Evolutionary conservation across 179 eudicot genomes (phyloP).

Genomic region (Heliamphora pulchella): DNA sequence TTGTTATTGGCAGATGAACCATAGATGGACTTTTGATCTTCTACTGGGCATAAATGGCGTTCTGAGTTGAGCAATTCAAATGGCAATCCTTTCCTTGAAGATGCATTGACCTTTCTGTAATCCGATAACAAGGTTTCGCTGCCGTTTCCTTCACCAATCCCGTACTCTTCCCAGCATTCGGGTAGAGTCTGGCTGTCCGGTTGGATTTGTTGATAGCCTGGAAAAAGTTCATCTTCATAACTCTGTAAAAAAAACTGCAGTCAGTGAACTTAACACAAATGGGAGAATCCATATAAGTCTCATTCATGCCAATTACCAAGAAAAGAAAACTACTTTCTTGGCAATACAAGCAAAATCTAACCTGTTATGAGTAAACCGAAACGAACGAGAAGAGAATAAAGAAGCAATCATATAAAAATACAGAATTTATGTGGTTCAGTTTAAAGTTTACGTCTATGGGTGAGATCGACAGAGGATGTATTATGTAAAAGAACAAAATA

Average conservation of each 20-base stretch:
- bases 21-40: conserved; percentile 49
- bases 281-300: too few relatives aligned
- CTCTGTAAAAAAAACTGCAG: conserved; percentile 35
- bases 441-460: too few relatives aligned
- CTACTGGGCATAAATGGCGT: conserved; percentile 36
- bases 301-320: too few relatives aligned
- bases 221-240: conserved; percentile 72
- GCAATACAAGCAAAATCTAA: too few relatives aligned
- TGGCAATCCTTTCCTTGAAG: conserved; percentile 38
- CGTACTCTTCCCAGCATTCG: conserved; percentile 56
- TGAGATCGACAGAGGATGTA: too few relatives aligned
- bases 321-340: too few relatives aligned
- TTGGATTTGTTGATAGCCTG: conserved; percentile 52
- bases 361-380: too few relatives aligned
- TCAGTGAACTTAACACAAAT: background rate
- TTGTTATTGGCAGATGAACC: conserved; percentile 41
- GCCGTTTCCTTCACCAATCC: conserved; percentile 20
- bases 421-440: too few relatives aligned
- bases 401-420: too few relatives aligned
- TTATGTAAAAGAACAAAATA: too few relatives aligned
- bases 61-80: conserved; percentile 28
- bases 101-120: conserved; percentile 26
- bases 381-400: too few relatives aligned
- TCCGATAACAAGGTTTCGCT: conserved; percentile 25
- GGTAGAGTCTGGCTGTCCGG: conserved; percentile 38